Percentiles rank a stretch among this genome's conserved stretches.
phyloP scores from a whole-genome alignment of 768 basidiomycete genomes.

The Mrakia gelida region DNA sequence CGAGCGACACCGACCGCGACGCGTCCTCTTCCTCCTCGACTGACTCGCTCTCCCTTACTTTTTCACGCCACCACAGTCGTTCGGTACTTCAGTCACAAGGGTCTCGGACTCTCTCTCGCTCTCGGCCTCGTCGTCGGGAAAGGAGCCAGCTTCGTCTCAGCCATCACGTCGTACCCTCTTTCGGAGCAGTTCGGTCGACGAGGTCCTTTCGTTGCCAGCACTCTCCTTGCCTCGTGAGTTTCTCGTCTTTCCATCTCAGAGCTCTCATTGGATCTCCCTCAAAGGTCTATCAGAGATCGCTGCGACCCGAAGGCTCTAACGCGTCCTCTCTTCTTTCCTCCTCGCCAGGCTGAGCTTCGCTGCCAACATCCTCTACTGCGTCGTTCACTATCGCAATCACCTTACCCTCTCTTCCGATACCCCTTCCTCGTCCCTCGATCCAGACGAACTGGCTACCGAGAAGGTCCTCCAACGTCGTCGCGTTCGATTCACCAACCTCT shows the following conservation, averaged over 20 bases:
- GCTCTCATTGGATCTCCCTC: neutral
- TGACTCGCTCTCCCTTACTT: neutral
- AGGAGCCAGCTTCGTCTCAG: constrained; percentile 68
- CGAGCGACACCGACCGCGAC: no score
- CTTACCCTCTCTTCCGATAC: constrained; percentile 49
- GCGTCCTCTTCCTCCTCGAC: neutral
- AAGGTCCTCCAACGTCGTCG: constrained; percentile 38
- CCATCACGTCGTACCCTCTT: constrained; percentile 71
- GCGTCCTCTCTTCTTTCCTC: no score
- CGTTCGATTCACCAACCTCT: constrained; percentile 50
- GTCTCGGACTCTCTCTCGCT: constrained; percentile 70
- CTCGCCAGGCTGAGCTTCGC: constrained; percentile 45
- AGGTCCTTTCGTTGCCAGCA: constrained; percentile 70
- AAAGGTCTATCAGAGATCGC: neutral
- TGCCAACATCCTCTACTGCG: constrained; percentile 65
- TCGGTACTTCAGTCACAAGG: constrained; percentile 66
- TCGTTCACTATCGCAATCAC: constrained; percentile 55
- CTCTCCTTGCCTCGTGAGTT: constrained; percentile 55
- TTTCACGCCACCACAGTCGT: constrained; percentile 50
- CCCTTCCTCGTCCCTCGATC: constrained; percentile 52
- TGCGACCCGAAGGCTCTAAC: neutral
- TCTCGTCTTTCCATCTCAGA: neutral
- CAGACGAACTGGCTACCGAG: constrained; percentile 48
- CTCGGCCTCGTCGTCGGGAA: constrained; percentile 81
- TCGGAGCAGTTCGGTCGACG: constrained; percentile 61